These are phyloP conservation scores for Scenedesmus sp. DNA, from an alignment of 163 green algal genomes.

Conservation along the genomic window DNA sequence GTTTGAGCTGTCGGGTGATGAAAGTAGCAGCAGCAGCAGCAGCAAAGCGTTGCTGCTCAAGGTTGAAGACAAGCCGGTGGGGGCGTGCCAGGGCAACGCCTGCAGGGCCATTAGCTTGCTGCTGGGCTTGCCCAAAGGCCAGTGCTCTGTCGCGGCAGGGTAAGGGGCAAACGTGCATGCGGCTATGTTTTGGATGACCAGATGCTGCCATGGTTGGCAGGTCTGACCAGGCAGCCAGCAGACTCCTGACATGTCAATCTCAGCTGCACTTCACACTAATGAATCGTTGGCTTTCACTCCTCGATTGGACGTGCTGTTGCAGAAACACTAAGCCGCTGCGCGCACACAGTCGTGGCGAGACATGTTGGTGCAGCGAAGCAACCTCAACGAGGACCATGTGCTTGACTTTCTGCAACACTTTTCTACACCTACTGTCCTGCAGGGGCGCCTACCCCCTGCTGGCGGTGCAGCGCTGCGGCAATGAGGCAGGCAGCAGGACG, in stretches of 20 bases:
- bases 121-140: neutral
- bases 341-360: no score
- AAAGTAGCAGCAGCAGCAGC: no score
- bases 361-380: no score
- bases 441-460: neutral
- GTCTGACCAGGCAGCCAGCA: no score
- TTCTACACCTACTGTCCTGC: neutral
- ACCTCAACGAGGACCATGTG: no score
- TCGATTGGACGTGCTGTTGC: no score
- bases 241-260: no score
- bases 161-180: neutral
- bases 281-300: no score
- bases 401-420: no score
- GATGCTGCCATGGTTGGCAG: neutral
- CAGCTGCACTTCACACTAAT: no score
- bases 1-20: neutral
- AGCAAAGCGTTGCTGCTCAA: neutral
- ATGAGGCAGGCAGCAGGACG: constrained; percentile 26
- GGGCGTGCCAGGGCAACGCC: neutral
- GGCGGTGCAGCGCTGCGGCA: constrained; percentile 26
- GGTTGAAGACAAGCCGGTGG: neutral
- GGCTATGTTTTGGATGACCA: neutral
- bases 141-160: neutral
- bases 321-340: no score
- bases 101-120: constrained; percentile 28